Evolutionary conservation across 2,329 filamentous ascomycete species (phyloP), one percentile per base, ranked within the genome.

Genomic region (Stemphylium beticola): DNA sequence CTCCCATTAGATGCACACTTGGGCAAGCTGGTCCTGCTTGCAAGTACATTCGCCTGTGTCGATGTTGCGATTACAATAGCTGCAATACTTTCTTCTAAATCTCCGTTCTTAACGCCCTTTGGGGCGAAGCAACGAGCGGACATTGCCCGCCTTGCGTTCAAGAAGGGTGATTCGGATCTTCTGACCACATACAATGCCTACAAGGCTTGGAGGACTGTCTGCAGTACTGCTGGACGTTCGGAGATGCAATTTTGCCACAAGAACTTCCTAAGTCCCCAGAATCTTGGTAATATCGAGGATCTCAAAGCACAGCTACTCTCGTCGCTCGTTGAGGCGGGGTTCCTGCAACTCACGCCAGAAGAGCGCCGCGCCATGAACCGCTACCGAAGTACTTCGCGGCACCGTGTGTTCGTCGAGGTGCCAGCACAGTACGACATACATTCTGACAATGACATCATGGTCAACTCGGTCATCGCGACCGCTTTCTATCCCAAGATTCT

Each of bases 401-500:
- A 87, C 20, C 86, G 90, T 48, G 84, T 87, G 67, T 97, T 97
- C 74, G 96, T 96, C 68, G 84, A 87, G n/a, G 82, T 96, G 0
- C 93, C 93, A 0, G 81, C 87, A 39, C 82, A 88, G 10, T 87
- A 91, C 62, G 88, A 93, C 66, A 75, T 81, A 26, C 89, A 95
- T 70, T 92, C 90, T 60, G 84, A 88, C 49, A 93, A 96, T 58
- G 93, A 99, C 63, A 67, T 87, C 1, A 82, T 97, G 20, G 83
- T 92, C 5, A 86, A 88, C 56, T 90, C 92, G 0, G 90, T 97
- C 37, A 90, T 97, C 64, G 90, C 92, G 0, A 96, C 91, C 85
- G 93, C 91, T 47, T 96, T 99, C 78, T 98, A 99, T 69, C 95
- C 95, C 0, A 97, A 96, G 68, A 84, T 99, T 14, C 83, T 98